phyloP scores from a whole-genome alignment of 2,329 filamentous ascomycete species.

The Epichloe coenophiala region DNA sequence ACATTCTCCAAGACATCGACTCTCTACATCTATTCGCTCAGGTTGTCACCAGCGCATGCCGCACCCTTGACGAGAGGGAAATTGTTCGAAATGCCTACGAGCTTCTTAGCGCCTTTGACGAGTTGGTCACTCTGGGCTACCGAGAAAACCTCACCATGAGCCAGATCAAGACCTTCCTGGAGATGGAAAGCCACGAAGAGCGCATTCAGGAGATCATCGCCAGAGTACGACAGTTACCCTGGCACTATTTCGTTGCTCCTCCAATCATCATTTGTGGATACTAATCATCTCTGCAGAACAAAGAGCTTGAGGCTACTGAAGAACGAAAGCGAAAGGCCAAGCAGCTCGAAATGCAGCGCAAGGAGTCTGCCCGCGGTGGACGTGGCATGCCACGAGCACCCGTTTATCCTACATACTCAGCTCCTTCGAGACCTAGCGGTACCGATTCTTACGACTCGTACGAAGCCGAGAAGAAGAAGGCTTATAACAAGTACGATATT shows the following conservation, averaged over 20 bases:
- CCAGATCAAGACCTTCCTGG: constrained; percentile 98
- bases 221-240: constrained; percentile 39
- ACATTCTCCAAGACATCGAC: constrained; percentile 98
- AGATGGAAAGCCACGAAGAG: constrained; percentile 99
- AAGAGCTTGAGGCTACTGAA: constrained; percentile 94
- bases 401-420: constrained; percentile 78
- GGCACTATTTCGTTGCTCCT: background rate
- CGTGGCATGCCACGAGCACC: constrained; percentile 61
- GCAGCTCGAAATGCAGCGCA: constrained; percentile 96
- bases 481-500: constrained; percentile 56
- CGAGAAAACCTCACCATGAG: constrained; percentile 89
- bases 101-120: constrained; percentile 89
- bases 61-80: constrained; percentile 87
- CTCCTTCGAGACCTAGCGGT: constrained; percentile 58
- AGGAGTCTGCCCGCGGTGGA: constrained; percentile 74
- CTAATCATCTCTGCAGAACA: constrained; percentile 52
- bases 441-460: constrained; percentile 85
- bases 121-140: constrained; percentile 91
- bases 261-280: background rate
- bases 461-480: constrained; percentile 94
- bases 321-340: constrained; percentile 98
- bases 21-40: constrained; percentile 95
- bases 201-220: constrained; percentile 97
- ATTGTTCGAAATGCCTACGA: constrained; percentile 93
- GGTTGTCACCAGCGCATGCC: constrained; percentile 93